Base-by-base conservation (phyloP, 148 eudicot species). In the Silene conica region DNA sequence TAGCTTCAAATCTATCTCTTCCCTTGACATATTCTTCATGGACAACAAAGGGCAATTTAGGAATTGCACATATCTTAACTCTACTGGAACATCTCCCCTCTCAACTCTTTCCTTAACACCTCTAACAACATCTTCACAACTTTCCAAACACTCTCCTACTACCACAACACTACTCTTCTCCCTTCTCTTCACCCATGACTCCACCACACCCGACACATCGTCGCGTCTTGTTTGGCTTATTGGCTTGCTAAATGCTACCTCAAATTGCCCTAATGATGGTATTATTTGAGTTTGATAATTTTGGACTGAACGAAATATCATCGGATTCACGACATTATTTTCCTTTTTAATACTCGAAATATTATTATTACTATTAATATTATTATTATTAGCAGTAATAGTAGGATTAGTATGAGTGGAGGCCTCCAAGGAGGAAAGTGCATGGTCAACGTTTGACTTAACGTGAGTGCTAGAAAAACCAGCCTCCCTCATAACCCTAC, bases 401-500 rank as follows among this genome's bases (percentile, higher is more conserved):
- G 71, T 41, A 21, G 63, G 69, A 52, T 69, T 81, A 9, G 79
- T 80, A 31, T 75, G 82, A 67, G 81, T 75, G 52, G 74, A 75
- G 78, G 76, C 74, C 65, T 89, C 86, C 46, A 80, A 66, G 6
- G 87, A 76, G 38, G 79, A 60, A 15, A 88, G 77, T 58, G 84
- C 77, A 76, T 91, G 86, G 41, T 93, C 94, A 6, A 93, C 91
- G 25, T 88, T 86, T 56, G 85, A 66, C 82, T 93, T 93, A 4
- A 93, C 89, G 78, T 84, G 88, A 1, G 97, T 78, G 74, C 98
- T 93, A 9, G 92, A 85, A 77, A 93, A 93, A 4, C 97, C 92
- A 68, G 98, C 98, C 77, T 93, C 98, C 43, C 95, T 84, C 95
- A 93, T 87, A 48, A 91, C 98, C 79, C 98, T 83, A 78, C 98